These are phyloP conservation scores for Trichosporon sp. DNA, from an alignment of 1,284 basidiomycete genomes.

Conservation along the genomic window DNA sequence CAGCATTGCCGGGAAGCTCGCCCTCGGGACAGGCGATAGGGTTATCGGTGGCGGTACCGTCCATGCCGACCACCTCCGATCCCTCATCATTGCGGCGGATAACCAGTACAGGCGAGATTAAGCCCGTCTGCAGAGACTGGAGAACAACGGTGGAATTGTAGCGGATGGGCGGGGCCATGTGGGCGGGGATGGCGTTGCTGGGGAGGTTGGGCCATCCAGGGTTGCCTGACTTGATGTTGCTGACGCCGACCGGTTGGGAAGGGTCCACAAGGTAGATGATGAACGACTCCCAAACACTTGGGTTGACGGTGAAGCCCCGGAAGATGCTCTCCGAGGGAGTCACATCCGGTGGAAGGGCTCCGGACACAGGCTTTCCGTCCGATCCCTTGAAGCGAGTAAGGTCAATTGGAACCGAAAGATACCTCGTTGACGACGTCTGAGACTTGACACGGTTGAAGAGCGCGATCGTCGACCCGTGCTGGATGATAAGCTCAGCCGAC, in stretches of 20 bases:
- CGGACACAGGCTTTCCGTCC: conserved; percentile 76
- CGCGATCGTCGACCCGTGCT: conserved; percentile 91
- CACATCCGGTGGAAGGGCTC: conserved; percentile 50
- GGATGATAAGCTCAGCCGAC: conserved; percentile 87
- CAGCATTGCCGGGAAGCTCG: conserved; percentile 86
- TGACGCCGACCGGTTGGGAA: conserved; percentile 66
- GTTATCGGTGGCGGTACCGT: conserved; percentile 29
- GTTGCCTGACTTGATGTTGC: conserved; percentile 67
- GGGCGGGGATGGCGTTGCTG: conserved; percentile 67
- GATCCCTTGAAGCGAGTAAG: conserved; percentile 84
- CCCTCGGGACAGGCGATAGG: conserved; percentile 60
- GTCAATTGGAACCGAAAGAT: conserved; percentile 87
- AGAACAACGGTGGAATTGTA: conserved; percentile 95
- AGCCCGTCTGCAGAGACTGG: conserved; percentile 88
- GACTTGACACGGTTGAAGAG: conserved; percentile 90
- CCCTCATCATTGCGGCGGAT: conserved; percentile 90
- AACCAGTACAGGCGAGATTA: conserved; percentile 85
- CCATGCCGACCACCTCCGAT: conserved; percentile 83
- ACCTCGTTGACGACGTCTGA: conserved; percentile 91
- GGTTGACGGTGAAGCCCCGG: conserved; percentile 50
- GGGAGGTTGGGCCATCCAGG: conserved; percentile 63
- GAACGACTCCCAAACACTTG: conserved; percentile 66
- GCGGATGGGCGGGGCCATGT: conserved; percentile 63
- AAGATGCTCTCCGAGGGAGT: conserved; percentile 23
- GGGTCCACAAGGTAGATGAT: conserved; percentile 75